Conservation (phyloP, 1,284 basidiomycete genomes). For the Ceratobasidium sp. region DNA sequence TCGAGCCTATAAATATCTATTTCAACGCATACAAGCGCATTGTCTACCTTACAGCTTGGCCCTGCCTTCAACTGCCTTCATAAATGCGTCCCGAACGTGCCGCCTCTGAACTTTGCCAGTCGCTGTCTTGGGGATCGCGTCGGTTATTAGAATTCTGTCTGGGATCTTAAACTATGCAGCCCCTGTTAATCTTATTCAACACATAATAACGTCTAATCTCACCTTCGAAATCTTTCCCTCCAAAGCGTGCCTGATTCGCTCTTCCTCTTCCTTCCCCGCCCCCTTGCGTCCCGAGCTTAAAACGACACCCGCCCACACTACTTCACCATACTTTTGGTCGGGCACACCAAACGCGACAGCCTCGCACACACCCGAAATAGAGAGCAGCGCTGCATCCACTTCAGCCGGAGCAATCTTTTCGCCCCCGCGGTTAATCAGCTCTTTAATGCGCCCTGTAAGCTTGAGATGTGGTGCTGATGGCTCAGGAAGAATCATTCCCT, state of each 20-base stretch:
- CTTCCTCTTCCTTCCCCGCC: constrained; percentile 47
- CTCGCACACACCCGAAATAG: constrained; percentile 64
- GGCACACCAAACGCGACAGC: constrained; percentile 61
- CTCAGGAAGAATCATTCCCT: constrained; percentile 71
- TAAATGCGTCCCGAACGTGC: constrained; percentile 54
- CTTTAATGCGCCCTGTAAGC: constrained; percentile 71
- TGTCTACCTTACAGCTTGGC: constrained; percentile 49
- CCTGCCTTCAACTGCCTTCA: constrained; percentile 51
- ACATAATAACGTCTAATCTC: background rate
- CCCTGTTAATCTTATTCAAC: background rate
- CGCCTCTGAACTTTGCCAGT: constrained; percentile 56
- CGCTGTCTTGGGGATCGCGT: constrained; percentile 56
- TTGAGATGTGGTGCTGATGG: constrained; percentile 61
- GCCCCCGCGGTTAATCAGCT: constrained; percentile 74
- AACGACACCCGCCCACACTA: constrained; percentile 56
- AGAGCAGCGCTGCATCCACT: constrained; percentile 64
- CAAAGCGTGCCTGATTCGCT: constrained; percentile 51
- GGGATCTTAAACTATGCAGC: constrained; percentile 55
- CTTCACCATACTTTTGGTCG: constrained; percentile 56
- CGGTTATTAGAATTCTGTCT: constrained; percentile 53
- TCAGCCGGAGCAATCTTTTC: constrained; percentile 79
- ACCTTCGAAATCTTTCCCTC: constrained; percentile 53
- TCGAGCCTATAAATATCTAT: background rate
- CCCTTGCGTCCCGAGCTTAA: constrained; percentile 46
- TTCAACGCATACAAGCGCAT: background rate